Evolutionary conservation across 306 rosid species (phyloP), one percentile per base, ranked within the genome.

Genomic region (Begonia loranthoides): DNA sequence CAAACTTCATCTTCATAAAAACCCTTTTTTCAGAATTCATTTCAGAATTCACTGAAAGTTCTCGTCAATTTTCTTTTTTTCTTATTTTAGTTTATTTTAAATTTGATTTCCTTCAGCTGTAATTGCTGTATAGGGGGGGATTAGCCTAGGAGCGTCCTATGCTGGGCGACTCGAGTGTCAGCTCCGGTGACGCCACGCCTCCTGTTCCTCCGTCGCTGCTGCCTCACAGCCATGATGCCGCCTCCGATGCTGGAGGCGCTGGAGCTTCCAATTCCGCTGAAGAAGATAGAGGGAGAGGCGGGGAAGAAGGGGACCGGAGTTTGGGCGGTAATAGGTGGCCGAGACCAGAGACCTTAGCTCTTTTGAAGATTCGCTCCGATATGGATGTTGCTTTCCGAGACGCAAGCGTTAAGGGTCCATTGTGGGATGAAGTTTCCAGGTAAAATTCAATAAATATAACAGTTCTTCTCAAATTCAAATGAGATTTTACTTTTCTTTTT

Each of bases 361-460:
- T 90, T 24, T 64, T 86, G 79, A 78, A 90, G 87, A 86, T 86
- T 70, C 77, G 99, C 60, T 80, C 83, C 0, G 82, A 90, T 52
- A 80, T 90, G 94, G 96, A 83, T 62, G 79, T 74, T 40, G 73
- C 76, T 39, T 90, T 90, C 60, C 70, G 94, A 3, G 94, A 82
- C 61, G 81, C 99, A 38, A 80, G 65, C 72, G 81, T 86, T 55
- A 90, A 90, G 79, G 94, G 80, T 70, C 99, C 99, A 66, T 70
- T 90, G 66, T 90, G 99, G 99, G 92, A 86, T 53, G 76, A 90
- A 19, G 77, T 90, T 71, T 75, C 99, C 73, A 90, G 95, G 95
- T 90, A 54, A 52, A 10, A 44, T 9, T 3, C 33, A 6, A 22
- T 9, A 45, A 5, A 14, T 28, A 28, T 28, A 28, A 6, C 34